Evolutionary conservation across 148 eudicot genomes (phyloP).

Genomic region (Rhododendron griersonianum): DNA sequence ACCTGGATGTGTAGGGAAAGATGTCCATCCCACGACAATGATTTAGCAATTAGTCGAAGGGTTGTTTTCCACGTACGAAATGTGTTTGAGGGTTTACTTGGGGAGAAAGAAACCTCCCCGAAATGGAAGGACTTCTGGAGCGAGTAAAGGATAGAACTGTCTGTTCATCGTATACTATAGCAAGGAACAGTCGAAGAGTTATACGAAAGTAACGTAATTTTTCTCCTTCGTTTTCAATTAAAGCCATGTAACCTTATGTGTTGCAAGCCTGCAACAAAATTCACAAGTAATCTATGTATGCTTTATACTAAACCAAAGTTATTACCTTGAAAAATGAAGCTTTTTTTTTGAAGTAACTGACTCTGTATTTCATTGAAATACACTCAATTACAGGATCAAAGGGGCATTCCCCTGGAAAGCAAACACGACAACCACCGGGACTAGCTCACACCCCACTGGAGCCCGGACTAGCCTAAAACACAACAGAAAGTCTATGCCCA

Average conservation of each 20-base stretch:
- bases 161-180: neutral
- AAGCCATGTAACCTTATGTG: neutral
- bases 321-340: no score
- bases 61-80: neutral
- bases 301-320: no score
- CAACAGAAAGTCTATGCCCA: no score
- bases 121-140: neutral
- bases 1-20: neutral
- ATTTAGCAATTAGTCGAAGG: neutral
- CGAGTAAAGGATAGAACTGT: neutral
- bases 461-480: no score
- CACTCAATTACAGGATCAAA: no score
- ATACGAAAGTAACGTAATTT: neutral
- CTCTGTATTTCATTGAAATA: no score
- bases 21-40: neutral
- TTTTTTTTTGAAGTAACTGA: no score
- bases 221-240: neutral
- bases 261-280: neutral
- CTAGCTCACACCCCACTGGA: no score
- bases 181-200: neutral
- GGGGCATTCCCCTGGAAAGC: no score
- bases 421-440: no score
- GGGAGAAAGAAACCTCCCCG: neutral
- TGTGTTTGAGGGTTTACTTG: neutral
- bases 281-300: neutral